These are phyloP conservation scores for Glycyrrhiza uralensis DNA, from an alignment of 306 rosid species.

Conservation along the genomic window DNA sequence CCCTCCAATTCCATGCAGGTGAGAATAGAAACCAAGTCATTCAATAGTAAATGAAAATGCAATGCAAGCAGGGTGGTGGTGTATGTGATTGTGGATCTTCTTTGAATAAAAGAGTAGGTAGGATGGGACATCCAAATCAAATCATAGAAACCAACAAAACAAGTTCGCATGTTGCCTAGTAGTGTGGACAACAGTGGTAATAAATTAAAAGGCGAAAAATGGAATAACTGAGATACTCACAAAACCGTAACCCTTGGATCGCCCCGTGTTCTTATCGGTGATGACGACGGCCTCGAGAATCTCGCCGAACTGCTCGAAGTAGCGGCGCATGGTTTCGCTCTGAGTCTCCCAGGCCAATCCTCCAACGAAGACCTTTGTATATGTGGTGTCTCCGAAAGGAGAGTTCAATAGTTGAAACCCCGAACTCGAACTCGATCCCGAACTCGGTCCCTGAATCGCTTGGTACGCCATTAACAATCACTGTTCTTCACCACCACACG, in stretches of 20 bases:
- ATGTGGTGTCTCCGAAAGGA: slow-evolving; percentile 93
- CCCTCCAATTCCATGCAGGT: slow-evolving; percentile 78
- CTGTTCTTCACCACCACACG: slow-evolving; percentile 7
- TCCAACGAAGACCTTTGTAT: slow-evolving; percentile 93
- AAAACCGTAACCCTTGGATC: slow-evolving; percentile 99
- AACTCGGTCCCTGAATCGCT: slow-evolving; percentile 62
- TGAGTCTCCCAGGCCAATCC: slow-evolving; percentile 98
- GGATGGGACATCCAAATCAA: background rate
- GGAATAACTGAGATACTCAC: slow-evolving; percentile 61
- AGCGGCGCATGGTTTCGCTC: slow-evolving; percentile 82
- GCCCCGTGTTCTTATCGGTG: slow-evolving; percentile 82
- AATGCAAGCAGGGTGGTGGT: background rate
- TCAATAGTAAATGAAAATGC: slow-evolving; percentile 13
- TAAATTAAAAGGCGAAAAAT: background rate
- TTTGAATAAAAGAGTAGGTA: background rate
- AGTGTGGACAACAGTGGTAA: background rate
- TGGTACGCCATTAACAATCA: slow-evolving; percentile 70
- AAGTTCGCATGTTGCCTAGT: background rate
- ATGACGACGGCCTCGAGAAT: slow-evolving; percentile 97
- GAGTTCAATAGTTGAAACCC: slow-evolving; percentile 66
- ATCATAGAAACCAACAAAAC: background rate
- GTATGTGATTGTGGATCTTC: no score
- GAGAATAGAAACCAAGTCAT: slow-evolving; percentile 66
- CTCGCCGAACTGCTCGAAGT: slow-evolving; percentile 81
- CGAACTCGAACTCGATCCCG: slow-evolving; percentile 89